Base-by-base conservation (phyloP, 768 basidiomycete species). In the Leucogyrophana mollusca region DNA sequence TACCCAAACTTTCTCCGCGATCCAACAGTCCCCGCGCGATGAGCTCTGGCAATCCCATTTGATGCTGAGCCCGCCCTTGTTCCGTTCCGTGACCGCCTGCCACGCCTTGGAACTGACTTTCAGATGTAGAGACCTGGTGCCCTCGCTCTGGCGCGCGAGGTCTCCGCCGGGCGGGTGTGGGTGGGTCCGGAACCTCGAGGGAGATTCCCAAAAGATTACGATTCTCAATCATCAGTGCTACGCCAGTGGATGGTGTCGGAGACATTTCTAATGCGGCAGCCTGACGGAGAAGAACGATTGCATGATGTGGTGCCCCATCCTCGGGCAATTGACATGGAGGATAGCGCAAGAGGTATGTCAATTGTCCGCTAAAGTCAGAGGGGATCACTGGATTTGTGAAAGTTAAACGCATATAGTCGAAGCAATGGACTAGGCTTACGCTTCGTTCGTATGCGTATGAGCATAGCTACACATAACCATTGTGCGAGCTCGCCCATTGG, bases 391-490 rank as follows among this genome's bases (percentile, higher is more conserved):
- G 22, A 49, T 17, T 44, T 34, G 60, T 47, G 61, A 47, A 41
- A 25, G 25, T 33, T 17, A 11, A 43, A 46, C 44, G 9, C 11
- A 35, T 23, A 10, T 8, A 27, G 24, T 4, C 33, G 48, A 42
- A 21, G 24, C 25, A 40, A 14, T 14, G 14, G 37, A 20, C 18
- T 24, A 22, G n/a, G n/a, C 90, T 68, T 55, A 93, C 94, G 66
- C 59, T 88, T 77, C 59, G 93, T 93, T 39, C 96, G 85, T 57
- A 97, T 90, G 43, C 96, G 83, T 45, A 98, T 80, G 14, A 99
- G 78, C 94, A 98, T 94, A 1, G 92, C 90, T 16, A 97, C 84
- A 59, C 91, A 94, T 41, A 95, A 72, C 86, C 90, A 94, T 43
- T 85, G 82, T 1, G 86, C 81, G 30, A 96, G 68, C 41, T 85